Evolutionary conservation across 2,329 filamentous ascomycete species (phyloP), one percentile per base, ranked within the genome.

Genomic region (Camillea tinctor): DNA sequence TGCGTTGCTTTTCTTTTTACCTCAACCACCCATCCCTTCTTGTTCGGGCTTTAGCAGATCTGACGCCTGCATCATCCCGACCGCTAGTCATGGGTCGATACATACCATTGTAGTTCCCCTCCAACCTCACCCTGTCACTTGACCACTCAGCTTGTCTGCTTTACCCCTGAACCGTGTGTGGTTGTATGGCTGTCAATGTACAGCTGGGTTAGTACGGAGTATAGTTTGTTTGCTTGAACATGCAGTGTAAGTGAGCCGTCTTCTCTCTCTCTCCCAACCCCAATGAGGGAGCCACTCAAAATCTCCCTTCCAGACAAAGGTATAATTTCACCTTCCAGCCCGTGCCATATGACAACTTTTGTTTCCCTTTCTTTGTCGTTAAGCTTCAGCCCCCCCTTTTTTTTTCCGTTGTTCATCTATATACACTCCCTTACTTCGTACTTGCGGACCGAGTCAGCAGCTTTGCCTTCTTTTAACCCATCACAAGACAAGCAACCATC

Each of bases 391-490:
- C 15, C 21, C 17, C 40, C 30, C 6, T 11, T 11, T 30, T 4
- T 30, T 30, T 30, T 30, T 30, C n/a, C n/a, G n/a, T n/a, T n/a
- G n/a, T n/a, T n/a, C n/a, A n/a, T 24, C 51, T 19, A 53, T n/a
- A 7, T 17, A 52, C 51, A 13, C 24, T 19, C 21, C 21, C 22
- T 24, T 19, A 53, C 22, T 23, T 17, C 5, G n/a, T n/a, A n/a
- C n/a, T 21, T 53, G 19, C 6, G 53, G 24, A 48, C 24, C 7
- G 19, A 21, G 36, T 48, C 36, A 55, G 54, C 15, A 22, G 54
- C 40, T 57, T 57, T 8, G 53, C 17, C 60, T 52, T 57, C 54
- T 51, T n/a, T 40, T 49, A 40, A 48, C 50, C 19, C 19, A 11
- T 7, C 21, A 40, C 13, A 56, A 58, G 13, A 61, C 50, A 55